A percentile compares a stretch with the other conserved stretches of the same genome.
These are phyloP conservation scores for Hanseniaspora lachancei DNA, from an alignment of 805 yeast species.

Conservation along the genomic window DNA sequence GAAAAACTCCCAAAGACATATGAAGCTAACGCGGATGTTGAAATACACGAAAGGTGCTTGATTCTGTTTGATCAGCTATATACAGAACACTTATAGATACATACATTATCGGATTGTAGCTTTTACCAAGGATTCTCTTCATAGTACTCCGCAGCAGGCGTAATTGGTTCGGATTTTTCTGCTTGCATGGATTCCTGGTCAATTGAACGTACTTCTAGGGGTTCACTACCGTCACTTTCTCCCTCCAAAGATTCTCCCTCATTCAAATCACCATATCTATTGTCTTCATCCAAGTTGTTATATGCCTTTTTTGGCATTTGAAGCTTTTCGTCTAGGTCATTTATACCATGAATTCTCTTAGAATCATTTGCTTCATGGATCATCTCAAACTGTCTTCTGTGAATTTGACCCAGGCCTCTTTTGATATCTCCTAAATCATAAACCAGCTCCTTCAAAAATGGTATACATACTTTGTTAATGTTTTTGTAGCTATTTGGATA, in stretches of 20 bases:
- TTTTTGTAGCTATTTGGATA: neutral
- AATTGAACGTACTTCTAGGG: constrained; percentile 14
- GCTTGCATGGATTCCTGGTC: constrained; percentile 13
- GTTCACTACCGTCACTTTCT: constrained; percentile 4
- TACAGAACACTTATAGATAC: neutral
- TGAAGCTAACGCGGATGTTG: neutral
- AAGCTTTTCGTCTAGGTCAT: constrained; percentile 14
- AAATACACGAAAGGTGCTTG: constrained; percentile 11
- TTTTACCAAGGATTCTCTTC: constrained; percentile 55
- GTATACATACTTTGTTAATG: neutral
- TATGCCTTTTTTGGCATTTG: constrained; percentile 12
- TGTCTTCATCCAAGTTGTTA: constrained; percentile 6
- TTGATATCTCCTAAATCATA: neutral
- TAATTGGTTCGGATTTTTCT: constrained; percentile 13
- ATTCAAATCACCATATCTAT: constrained; percentile 15
- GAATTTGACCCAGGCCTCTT: neutral
- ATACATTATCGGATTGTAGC: neutral
- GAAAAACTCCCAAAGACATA: neutral
- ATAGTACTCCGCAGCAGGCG: constrained; percentile 42
- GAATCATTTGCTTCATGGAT: constrained; percentile 19
- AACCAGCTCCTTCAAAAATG: neutral
- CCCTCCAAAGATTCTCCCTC: constrained; percentile 24
- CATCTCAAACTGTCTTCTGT: constrained; percentile 1
- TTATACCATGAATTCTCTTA: neutral
- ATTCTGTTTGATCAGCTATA: neutral